Base-by-base conservation (phyloP, 2,329 filamentous ascomycete species). In the Botrytis aclada region DNA sequence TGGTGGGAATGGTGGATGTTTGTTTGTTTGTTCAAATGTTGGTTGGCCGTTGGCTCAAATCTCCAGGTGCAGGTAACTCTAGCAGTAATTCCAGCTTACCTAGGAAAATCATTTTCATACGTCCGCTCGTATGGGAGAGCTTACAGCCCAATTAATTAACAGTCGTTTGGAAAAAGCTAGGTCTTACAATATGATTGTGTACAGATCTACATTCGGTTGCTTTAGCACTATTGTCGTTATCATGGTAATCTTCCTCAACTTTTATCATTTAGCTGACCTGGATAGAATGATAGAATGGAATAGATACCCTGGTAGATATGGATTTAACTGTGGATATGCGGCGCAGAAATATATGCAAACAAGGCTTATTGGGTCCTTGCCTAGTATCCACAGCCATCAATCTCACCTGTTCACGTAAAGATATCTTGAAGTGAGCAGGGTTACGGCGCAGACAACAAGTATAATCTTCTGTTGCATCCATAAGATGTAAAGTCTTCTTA, bases 321-420 rank as follows among this genome's bases (percentile, higher is more conserved):
- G 62, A 72, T 60, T 51, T 25, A 56, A 5, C 10, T 47, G 70
- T 72, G 70, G 39, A 29, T 47, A n/a, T 45, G 62, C 39, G 39
- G 70, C 63, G 39, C 14, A 72, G 41, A 67, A 29, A 20, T n/a
- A 14, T 22, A 58, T 51, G 39, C 39, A 29, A 67, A 29, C 39
- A 67, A 60, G 70, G 62, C 62, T 72, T 69, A 47, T 67, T 47
- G 62, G 34, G n/a, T n/a, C 51, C 29, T 71, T 45, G 16, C 51
- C 51, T 56, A 18, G 14, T 56, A 54, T 25, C 43, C 51, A 41
- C n/a, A 29, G 62, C 39, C 70, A 66, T 39, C 39, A 65, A 71
- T 71, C 54, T 58, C 20, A 67, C 29, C 8, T n/a, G n/a, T 37
- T 60, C 70, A 72, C 62, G 29, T 72, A 67, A 72, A 65, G 45